Percentiles rank a stretch among this genome's conserved stretches.
phyloP scores from a whole-genome alignment of 495 filamentous ascomycete genomes.

The Bacidia rubella region DNA sequence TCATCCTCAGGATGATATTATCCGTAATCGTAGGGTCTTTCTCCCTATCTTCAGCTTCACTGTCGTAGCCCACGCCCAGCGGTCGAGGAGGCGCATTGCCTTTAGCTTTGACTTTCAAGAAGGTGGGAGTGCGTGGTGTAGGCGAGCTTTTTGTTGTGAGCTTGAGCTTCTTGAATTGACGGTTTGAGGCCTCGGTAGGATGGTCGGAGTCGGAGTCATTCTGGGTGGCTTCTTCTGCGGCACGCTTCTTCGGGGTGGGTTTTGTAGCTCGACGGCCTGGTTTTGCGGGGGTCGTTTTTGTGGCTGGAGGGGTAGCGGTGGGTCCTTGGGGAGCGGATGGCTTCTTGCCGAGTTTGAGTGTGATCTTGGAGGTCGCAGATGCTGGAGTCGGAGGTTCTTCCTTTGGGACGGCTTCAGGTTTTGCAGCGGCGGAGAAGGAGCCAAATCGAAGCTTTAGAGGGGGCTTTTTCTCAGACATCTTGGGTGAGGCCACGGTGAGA shows the following conservation, averaged over 20 bases:
- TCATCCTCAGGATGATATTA: slow-evolving; percentile 79
- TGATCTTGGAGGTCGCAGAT: slow-evolving; percentile 32
- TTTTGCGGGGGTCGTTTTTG: slow-evolving; percentile 27
- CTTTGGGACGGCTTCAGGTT: slow-evolving; percentile 14
- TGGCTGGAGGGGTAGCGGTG: slow-evolving; percentile 6
- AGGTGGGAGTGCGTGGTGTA: slow-evolving; percentile 23
- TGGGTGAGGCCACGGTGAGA: not conserved
- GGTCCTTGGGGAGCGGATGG: slow-evolving; percentile 15
- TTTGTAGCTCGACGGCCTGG: slow-evolving; percentile 17
- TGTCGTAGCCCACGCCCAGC: slow-evolving; percentile 82
- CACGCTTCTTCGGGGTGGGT: slow-evolving; percentile 23
- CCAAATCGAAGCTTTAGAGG: slow-evolving; percentile 30
- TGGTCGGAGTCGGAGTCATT: slow-evolving; percentile 12
- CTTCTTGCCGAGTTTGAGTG: slow-evolving; percentile 35
- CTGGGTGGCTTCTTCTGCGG: slow-evolving; percentile 8
- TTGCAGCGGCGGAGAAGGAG: slow-evolving; percentile 26
- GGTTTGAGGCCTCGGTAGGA: not conserved
- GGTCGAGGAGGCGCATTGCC: slow-evolving; percentile 50
- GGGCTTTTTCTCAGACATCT: slow-evolving; percentile 31
- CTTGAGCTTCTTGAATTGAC: slow-evolving; percentile 35
- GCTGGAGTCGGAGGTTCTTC: slow-evolving; percentile 19
- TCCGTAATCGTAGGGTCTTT: slow-evolving; percentile 75
- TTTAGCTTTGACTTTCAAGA: slow-evolving; percentile 43
- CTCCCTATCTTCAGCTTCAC: slow-evolving; percentile 87
- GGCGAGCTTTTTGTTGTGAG: slow-evolving; percentile 17